Percentiles rank a stretch among this genome's conserved stretches.
Evolutionary conservation across 192 early-diverging fungal genomes (phyloP).

Genomic region (Physocladia obscura): DNA sequence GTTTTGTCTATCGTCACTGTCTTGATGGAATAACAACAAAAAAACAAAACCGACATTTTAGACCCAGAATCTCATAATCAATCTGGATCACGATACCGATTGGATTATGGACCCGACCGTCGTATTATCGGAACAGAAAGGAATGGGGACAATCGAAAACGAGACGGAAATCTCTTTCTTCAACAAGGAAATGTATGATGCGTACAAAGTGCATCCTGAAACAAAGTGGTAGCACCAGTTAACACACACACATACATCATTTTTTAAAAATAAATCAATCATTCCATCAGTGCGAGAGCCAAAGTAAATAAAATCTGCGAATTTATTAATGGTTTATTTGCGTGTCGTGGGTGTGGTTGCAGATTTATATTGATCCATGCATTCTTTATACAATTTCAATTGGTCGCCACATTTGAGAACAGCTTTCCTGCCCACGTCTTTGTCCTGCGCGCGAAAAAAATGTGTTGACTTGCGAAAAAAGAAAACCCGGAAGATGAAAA

Average conservation of each 20-base stretch:
- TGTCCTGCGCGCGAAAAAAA: conserved; percentile 31
- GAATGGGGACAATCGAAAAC: conserved; percentile 47
- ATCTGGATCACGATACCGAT: conserved; percentile 70
- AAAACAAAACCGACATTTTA: conserved; percentile 31
- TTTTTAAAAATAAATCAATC: no score
- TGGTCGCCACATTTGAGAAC: conserved; percentile 37
- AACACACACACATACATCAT: no score
- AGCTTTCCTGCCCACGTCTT: conserved; percentile 39
- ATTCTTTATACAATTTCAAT: conserved; percentile 46
- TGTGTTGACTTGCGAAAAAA: not conserved
- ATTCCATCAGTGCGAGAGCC: no score
- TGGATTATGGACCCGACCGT: conserved; percentile 23
- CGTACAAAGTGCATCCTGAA: conserved; percentile 73
- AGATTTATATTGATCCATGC: conserved; percentile 52
- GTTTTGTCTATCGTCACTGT: conserved; percentile 34
- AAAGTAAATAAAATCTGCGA: no score
- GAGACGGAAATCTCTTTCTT: conserved; percentile 88
- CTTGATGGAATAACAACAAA: not conserved
- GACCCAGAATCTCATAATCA: conserved; percentile 85
- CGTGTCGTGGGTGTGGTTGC: no score
- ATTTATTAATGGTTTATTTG: no score
- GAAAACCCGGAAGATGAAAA: not conserved
- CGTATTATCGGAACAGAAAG: not conserved
- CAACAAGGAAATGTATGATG: conserved; percentile 66
- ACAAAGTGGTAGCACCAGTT: conserved; percentile 84